Conservation (phyloP, 1,139 yeast genomes). For the Pichia sp. region DNA sequence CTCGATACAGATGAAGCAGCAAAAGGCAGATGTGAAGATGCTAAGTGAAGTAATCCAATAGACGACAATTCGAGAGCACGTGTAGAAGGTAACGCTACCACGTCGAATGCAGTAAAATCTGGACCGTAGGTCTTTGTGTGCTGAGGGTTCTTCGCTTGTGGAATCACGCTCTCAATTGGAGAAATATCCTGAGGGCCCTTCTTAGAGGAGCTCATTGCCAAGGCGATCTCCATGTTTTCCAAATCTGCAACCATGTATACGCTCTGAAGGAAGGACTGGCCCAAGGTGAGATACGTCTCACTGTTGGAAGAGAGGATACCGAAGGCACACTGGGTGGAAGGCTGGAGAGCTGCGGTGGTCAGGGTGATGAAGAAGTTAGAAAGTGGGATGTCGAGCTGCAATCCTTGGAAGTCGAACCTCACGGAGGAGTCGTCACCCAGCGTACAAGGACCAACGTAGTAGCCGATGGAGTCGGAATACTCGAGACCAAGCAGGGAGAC, state of each 20-base stretch:
- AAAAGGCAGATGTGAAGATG: too few relatives aligned
- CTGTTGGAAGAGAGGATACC: constrained; percentile 29
- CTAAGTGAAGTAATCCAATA: background rate
- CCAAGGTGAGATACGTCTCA: constrained; percentile 42
- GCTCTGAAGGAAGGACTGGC: constrained; percentile 69
- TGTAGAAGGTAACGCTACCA: constrained; percentile 5
- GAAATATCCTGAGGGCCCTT: constrained; percentile 1
- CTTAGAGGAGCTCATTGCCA: constrained; percentile 46
- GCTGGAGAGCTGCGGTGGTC: background rate
- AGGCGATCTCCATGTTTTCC: constrained; percentile 55
- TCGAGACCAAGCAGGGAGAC: constrained; percentile 38
- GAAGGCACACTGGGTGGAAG: constrained; percentile 19
- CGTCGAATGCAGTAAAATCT: constrained; percentile 7
- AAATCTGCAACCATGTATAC: constrained; percentile 79
- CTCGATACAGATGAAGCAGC: too few relatives aligned
- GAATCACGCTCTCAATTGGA: constrained; percentile 9
- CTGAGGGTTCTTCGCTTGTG: constrained; percentile 14
- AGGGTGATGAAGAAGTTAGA: constrained; percentile 32
- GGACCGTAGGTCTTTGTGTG: constrained; percentile 11
- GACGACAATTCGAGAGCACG: constrained; percentile 1
- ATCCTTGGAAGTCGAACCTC: constrained; percentile 47
- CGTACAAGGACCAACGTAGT: constrained; percentile 35
- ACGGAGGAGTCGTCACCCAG: constrained; percentile 34
- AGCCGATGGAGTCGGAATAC: constrained; percentile 33
- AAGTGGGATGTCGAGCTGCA: constrained; percentile 44